Base-by-base conservation (phyloP, 2,329 filamentous ascomycete species). In the Trichoderma polysporum region DNA sequence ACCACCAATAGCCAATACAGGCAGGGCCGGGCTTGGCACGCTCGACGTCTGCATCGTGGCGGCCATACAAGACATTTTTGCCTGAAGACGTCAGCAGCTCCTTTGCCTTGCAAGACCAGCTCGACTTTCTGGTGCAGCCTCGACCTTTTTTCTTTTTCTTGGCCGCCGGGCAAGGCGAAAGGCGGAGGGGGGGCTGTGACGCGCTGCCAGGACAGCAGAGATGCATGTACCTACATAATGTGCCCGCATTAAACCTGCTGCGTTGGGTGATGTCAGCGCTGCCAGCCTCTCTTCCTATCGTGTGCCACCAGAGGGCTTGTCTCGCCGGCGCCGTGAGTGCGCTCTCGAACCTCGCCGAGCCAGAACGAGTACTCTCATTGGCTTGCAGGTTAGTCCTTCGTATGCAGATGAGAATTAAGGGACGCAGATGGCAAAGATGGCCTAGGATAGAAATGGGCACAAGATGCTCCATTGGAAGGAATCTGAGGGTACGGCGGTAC, bases 191-290 rank as follows among this genome's bases (percentile, higher is more conserved):
- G 19, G 58, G 41, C 54, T 66, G 62, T 54, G 47, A 66, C 56
- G 35, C 56, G 31, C 39, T 49, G 52, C 50, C 19, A 39, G 33
- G 29, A 35, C 29, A 45, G 41, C 19, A 3, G 15, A 22, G 37
- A n/a, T 29, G 35, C 37, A 54, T 56, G 50, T 56, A 29, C 49
- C 25, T 59, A 58, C 62, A 29, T 57, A 31, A 25, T 22, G 37
- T 27, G 45, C 33, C 35, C 47, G 15, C 63, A 52, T 19, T 13
- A 31, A 15, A 10, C 19, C 19, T 53, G n/a, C 27, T 41, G 25
- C 47, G 22, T 19, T 59, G 31, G 41, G 66, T 68, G 60, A 68
- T 68, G 66, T 68, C 66, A 66, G 64, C 64, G 62, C 29, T 35
- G 66, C 54, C 60, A 56, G 47, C 53, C 15, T 13, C 7, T 39